A percentile compares a stretch with the other conserved stretches of the same genome.
Evolutionary conservation across 768 basidiomycete genomes (phyloP).

Genomic region (Termitomyces sp.): DNA sequence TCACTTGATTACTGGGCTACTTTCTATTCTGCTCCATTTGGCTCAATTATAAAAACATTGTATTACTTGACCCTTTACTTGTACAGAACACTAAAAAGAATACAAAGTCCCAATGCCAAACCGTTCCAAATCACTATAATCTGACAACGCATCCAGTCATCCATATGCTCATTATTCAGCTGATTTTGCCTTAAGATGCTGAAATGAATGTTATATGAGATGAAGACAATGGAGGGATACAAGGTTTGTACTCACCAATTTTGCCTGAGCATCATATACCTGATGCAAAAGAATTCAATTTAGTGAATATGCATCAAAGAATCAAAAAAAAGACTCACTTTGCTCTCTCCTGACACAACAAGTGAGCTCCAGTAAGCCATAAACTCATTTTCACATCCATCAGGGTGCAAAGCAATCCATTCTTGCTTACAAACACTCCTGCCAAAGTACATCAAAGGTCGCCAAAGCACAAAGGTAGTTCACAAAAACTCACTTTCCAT

Average conservation of each 20-base stretch:
- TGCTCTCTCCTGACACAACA: not conserved
- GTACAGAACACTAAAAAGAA: not conserved
- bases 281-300: not conserved
- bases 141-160: too few species aligned
- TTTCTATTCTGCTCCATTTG: not conserved
- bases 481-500: constrained; percentile 7
- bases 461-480: not conserved
- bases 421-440: constrained; percentile 9
- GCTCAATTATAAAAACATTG: too few species aligned
- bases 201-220: not conserved
- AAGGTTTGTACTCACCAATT: not conserved
- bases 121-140: too few species aligned
- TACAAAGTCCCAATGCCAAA: too few species aligned
- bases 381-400: constrained; percentile 3
- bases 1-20: not conserved
- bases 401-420: not conserved
- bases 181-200: not conserved
- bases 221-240: not conserved
- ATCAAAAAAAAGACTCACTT: not conserved
- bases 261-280: not conserved
- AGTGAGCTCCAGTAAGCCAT: not conserved
- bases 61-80: too few species aligned
- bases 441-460: not conserved
- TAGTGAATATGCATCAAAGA: not conserved
- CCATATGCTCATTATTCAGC: not conserved